Conservation (phyloP, 169 alveolate genomes). For the Eimeria necatrix region DNA sequence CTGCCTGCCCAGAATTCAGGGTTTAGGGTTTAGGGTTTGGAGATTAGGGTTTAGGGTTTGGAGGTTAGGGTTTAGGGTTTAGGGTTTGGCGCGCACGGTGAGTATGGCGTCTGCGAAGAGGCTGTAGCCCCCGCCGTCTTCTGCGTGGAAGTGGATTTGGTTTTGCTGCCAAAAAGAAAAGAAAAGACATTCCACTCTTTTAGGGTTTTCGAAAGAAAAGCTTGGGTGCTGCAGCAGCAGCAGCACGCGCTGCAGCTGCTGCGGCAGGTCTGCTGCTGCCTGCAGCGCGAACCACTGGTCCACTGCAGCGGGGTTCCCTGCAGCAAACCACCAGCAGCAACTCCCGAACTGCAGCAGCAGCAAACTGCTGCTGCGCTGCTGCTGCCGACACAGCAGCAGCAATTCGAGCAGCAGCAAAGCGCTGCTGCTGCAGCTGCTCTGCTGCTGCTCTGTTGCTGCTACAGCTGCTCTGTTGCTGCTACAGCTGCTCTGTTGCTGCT, state of each 20-base stretch:
- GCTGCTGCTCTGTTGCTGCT: background rate
- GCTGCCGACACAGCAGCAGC: background rate
- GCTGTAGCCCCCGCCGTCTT: slow-evolving; percentile 78
- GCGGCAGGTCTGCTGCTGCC: slow-evolving; percentile 74
- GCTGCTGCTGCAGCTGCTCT: background rate
- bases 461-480: background rate
- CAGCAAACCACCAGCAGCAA: background rate
- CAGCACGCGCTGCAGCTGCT: slow-evolving; percentile 61
- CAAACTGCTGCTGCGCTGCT: no score
- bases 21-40: no score
- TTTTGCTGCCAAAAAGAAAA: background rate
- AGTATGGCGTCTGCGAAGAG: slow-evolving; percentile 72
- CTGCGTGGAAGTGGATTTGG: slow-evolving; percentile 55
- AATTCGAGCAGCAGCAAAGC: background rate
- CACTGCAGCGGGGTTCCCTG: slow-evolving; percentile 1
- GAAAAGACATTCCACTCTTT: slow-evolving; percentile 51
- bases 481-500: background rate
- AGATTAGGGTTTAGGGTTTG: no score
- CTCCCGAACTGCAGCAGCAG: background rate
- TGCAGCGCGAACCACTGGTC: slow-evolving; percentile 79
- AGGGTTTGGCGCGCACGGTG: no score
- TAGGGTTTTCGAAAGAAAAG: slow-evolving; percentile 75
- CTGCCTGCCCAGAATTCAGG: no score
- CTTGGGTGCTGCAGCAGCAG: slow-evolving; percentile 76
- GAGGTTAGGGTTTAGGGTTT: no score